Conservation (phyloP, 2,329 filamentous ascomycete genomes). For the Scedosporium minutisporum region DNA sequence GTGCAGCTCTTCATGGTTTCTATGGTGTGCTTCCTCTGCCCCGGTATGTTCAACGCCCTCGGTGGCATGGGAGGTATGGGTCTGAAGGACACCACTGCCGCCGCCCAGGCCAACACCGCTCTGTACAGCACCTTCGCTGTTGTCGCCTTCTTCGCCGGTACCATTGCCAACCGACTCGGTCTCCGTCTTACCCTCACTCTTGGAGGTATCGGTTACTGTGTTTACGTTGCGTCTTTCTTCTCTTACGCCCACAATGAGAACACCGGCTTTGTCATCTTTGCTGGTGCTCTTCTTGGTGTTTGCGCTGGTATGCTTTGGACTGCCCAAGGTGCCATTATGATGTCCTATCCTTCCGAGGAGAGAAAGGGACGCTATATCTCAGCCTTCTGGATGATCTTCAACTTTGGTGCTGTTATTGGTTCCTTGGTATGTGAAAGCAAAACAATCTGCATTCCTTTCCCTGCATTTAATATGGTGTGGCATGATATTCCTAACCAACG, state of each 20-base stretch:
- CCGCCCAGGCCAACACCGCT: conserved; percentile 60
- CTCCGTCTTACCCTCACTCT: conserved; percentile 58
- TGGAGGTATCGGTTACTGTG: conserved; percentile 66
- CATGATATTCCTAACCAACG: background rate
- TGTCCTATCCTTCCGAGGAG: conserved; percentile 74
- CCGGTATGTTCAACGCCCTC: conserved; percentile 64
- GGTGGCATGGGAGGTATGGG: conserved; percentile 56
- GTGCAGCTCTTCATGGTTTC: conserved; percentile 61
- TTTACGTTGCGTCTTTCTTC: conserved; percentile 64
- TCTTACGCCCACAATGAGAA: conserved; percentile 60
- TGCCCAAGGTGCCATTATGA: conserved; percentile 78
- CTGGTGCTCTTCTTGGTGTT: conserved; percentile 65
- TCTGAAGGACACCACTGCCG: conserved; percentile 41
- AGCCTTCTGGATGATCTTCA: conserved; percentile 93
- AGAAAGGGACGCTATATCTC: conserved; percentile 84
- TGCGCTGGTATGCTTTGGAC: conserved; percentile 77
- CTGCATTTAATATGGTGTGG: background rate
- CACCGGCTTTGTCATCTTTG: conserved; percentile 64
- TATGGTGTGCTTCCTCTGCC: conserved; percentile 50
- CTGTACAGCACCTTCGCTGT: conserved; percentile 64
- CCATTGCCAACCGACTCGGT: conserved; percentile 67
- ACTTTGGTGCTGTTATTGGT: conserved; percentile 81
- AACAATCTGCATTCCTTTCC: background rate
- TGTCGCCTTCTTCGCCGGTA: conserved; percentile 63
- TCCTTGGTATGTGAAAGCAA: conserved; percentile 37